phyloP scores from a whole-genome alignment of 768 basidiomycete species.

The Russula olivacea region DNA sequence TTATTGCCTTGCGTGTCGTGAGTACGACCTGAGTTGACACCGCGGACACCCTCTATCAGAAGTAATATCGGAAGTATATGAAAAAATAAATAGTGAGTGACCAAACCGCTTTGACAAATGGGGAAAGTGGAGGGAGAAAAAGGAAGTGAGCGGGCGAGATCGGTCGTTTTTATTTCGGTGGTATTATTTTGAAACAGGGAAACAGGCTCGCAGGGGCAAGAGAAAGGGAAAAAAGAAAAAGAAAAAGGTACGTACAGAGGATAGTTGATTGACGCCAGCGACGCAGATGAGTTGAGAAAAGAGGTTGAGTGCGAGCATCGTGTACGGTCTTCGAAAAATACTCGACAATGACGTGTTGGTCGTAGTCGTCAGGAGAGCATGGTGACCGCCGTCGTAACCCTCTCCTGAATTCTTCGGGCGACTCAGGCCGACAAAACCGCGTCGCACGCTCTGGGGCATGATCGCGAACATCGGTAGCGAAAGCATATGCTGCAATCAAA shows the following conservation, averaged over 20 bases:
- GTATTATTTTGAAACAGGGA: not conserved
- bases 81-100: not conserved
- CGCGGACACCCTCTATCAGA: conserved; percentile 58
- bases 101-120: not conserved
- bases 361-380: conserved; percentile 7
- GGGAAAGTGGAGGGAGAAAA: not conserved
- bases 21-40: conserved; percentile 78
- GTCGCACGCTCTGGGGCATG: conserved; percentile 49
- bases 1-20: conserved; percentile 74
- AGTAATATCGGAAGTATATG: not conserved
- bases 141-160: not conserved
- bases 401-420: conserved; percentile 4
- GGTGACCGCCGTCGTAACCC: conserved; percentile 6
- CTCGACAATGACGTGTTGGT: not conserved
- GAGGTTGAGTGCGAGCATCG: conserved; percentile 58
- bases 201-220: too few relatives aligned
- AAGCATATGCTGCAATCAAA: conserved; percentile 54
- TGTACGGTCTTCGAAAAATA: conserved; percentile 38
- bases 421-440: conserved; percentile 40
- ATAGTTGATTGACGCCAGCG: conserved; percentile 72
- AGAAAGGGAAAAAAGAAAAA: not conserved
- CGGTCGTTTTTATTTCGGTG: not conserved
- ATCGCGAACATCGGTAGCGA: conserved; percentile 74
- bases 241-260: conserved; percentile 49
- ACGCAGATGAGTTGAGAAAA: conserved; percentile 76